A percentile compares a stretch with the other conserved stretches of the same genome.
These are phyloP conservation scores for Debaryomyces prosopidis DNA, from an alignment of 805 yeast genomes.

Conservation along the genomic window DNA sequence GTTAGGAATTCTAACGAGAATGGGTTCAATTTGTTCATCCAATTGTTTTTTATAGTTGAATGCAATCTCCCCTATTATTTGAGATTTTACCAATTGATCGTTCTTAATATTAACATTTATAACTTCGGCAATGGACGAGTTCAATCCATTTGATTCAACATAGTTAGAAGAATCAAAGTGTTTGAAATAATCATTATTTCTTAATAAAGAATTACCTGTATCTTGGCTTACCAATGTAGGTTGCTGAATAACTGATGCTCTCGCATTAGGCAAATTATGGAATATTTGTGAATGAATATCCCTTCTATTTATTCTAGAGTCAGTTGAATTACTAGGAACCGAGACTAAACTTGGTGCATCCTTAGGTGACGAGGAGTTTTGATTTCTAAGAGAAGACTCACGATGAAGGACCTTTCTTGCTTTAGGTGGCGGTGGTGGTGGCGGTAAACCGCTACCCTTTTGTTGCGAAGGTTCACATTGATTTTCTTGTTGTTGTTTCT, in stretches of 20 bases:
- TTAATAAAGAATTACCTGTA: conserved; percentile 36
- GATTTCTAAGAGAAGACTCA: conserved; percentile 19
- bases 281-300: conserved; percentile 49
- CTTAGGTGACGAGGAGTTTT: conserved; percentile 1
- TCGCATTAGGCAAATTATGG: conserved; percentile 43
- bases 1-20: conserved; percentile 41
- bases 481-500: background rate
- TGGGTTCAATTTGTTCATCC: conserved; percentile 18
- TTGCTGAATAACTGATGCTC: conserved; percentile 27
- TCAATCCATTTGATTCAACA: conserved; percentile 65
- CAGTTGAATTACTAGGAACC: conserved; percentile 27
- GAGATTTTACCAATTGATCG: conserved; percentile 59
- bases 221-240: conserved; percentile 33
- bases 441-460: conserved; percentile 17
- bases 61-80: conserved; percentile 84
- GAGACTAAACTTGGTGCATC: conserved; percentile 14
- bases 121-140: conserved; percentile 84
- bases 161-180: conserved; percentile 24
- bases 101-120: conserved; percentile 72
- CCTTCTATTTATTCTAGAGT: conserved; percentile 32
- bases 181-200: conserved; percentile 22
- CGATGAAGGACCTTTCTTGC: conserved; percentile 49
- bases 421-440: conserved; percentile 60
- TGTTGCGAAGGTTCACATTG: conserved; percentile 7
- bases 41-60: conserved; percentile 54